phyloP scores from a whole-genome alignment of 176 grass and related monocot species.

The Zoysia japonica region DNA sequence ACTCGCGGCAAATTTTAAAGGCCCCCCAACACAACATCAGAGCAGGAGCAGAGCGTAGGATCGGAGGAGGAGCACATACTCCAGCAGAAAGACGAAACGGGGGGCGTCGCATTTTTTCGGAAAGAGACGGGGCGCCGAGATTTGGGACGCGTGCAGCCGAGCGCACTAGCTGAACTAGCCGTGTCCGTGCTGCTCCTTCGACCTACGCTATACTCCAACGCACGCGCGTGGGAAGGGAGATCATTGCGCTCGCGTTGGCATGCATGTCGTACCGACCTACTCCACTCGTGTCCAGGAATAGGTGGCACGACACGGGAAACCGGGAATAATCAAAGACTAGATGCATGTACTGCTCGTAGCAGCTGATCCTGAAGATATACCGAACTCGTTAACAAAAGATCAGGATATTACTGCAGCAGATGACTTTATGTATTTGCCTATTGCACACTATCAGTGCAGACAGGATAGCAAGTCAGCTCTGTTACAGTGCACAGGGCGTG shows the following conservation, averaged over 20 bases:
- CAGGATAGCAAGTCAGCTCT: too few relatives aligned
- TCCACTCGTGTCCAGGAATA: constrained; percentile 19
- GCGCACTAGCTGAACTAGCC: neutral
- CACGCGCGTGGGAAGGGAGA: neutral
- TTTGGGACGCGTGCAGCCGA: constrained; percentile 15
- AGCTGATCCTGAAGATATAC: neutral
- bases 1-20: neutral
- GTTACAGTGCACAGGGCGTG: too few relatives aligned
- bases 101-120: neutral
- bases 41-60: neutral
- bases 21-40: neutral
- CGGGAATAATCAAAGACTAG: constrained; percentile 1
- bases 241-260: neutral
- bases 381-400: neutral
- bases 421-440: neutral
- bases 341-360: too few relatives aligned
- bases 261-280: constrained; percentile 7
- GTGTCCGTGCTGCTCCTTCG: neutral
- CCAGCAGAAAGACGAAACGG: neutral
- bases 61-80: neutral
- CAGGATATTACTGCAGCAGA: neutral
- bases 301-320: neutral
- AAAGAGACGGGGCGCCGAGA: neutral
- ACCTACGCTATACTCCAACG: neutral
- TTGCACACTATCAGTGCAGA: too few relatives aligned